Evolutionary conservation across 164 flowering plant species (phyloP).

Genomic region (Nelumbo lutea): DNA sequence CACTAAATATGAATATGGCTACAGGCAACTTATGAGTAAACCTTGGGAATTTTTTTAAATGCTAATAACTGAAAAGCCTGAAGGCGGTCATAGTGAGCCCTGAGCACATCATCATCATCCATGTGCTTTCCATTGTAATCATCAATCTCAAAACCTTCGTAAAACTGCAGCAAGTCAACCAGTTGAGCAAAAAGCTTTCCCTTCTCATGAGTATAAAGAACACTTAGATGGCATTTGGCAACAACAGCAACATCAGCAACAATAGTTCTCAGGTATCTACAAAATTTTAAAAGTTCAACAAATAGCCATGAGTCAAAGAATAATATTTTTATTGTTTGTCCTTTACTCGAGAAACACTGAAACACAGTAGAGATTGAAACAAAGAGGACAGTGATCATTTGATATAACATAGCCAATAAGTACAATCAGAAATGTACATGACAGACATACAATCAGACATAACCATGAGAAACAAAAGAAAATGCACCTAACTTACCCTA

Average conservation of each 20-base stretch:
- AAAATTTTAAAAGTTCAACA: background rate
- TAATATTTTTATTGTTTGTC: background rate
- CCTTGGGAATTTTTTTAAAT: conserved; percentile 94
- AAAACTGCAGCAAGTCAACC: conserved; percentile 90
- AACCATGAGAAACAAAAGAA: too few species aligned
- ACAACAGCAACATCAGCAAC: conserved; percentile 94
- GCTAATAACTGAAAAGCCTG: conserved; percentile 87
- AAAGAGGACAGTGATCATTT: too few species aligned
- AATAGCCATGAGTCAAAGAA: background rate
- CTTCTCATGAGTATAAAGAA: conserved; percentile 75
- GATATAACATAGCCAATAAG: too few species aligned
- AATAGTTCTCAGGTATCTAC: conserved; percentile 77
- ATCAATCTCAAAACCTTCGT: conserved; percentile 93
- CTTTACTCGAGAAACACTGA: background rate
- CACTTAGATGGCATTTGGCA: conserved; percentile 91
- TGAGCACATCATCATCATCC: conserved; percentile 86
- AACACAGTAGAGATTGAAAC: background rate
- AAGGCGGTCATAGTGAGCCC: conserved; percentile 74
- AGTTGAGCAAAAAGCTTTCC: conserved; percentile 91
- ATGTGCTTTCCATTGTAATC: conserved; percentile 83
- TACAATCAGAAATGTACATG: too few species aligned
- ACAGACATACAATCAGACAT: too few species aligned
- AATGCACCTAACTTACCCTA: too few species aligned
- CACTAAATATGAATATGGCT: background rate
- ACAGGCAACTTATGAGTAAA: conserved; percentile 17